Conservation (phyloP, 192 early-diverging fungal genomes). For the Podila clonocystis region DNA sequence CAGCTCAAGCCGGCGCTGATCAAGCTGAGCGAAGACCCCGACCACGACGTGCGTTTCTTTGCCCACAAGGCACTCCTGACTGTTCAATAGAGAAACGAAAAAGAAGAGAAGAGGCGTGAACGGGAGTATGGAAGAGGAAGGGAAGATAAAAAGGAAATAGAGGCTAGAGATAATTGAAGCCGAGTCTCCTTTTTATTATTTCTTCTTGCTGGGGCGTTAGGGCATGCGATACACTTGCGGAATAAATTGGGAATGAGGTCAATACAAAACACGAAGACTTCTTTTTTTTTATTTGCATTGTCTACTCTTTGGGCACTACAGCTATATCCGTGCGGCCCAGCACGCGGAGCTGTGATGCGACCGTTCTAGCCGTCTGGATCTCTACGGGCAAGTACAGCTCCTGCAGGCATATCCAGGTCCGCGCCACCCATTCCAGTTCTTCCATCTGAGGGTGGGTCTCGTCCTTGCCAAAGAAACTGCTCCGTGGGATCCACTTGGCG, state of each 20-base stretch:
- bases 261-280: no score
- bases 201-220: neutral
- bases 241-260: no score
- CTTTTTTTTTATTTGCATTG: no score
- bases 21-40: constrained; percentile 88
- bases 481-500: neutral
- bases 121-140: neutral
- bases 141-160: neutral
- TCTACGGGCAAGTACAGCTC: neutral
- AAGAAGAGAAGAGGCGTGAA: neutral
- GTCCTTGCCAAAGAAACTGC: neutral
- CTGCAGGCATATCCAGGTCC: constrained; percentile 8
- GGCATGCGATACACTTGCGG: no score
- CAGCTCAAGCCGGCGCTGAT: constrained; percentile 84
- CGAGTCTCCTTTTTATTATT: neutral
- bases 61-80: constrained; percentile 75
- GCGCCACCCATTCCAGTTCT: constrained; percentile 2
- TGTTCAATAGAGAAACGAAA: neutral
- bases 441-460: neutral
- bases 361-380: no score
- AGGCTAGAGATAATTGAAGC: neutral
- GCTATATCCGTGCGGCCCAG: no score
- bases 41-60: constrained; percentile 95
- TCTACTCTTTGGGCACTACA: no score
- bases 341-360: no score